A percentile compares a stretch with the other conserved stretches of the same genome.
Conservation (phyloP, 2,329 filamentous ascomycete species). For the Aspergillus terreus region DNA sequence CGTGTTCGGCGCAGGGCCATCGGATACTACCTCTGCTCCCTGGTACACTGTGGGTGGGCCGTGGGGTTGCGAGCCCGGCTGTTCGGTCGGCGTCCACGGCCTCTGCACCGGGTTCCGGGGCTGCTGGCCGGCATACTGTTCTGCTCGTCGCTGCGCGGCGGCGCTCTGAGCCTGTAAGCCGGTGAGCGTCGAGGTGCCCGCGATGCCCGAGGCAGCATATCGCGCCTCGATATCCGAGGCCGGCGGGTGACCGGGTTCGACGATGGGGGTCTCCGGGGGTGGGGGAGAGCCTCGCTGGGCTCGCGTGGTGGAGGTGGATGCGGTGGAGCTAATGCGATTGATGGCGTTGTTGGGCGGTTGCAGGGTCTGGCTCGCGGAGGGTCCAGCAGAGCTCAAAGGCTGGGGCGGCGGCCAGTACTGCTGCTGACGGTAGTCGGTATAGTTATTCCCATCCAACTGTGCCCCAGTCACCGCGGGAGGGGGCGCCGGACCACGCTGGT, state of each 20-base stretch:
- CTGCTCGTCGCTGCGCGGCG: slow-evolving; percentile 74
- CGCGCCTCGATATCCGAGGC: slow-evolving; percentile 83
- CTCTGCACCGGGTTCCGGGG: slow-evolving; percentile 45
- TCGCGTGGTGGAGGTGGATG: slow-evolving; percentile 87
- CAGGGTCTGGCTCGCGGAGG: slow-evolving; percentile 32
- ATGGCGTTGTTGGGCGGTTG: slow-evolving; percentile 53
- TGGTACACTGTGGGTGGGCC: slow-evolving; percentile 91
- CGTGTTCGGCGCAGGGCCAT: slow-evolving; percentile 35
- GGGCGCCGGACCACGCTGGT: slow-evolving; percentile 40
- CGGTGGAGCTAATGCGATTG: slow-evolving; percentile 70
- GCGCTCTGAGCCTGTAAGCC: slow-evolving; percentile 72
- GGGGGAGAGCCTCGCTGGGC: slow-evolving; percentile 91
- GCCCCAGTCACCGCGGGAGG: slow-evolving; percentile 24
- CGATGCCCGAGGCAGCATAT: slow-evolving; percentile 87
- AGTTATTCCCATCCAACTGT: slow-evolving; percentile 36
- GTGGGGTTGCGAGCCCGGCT: slow-evolving; percentile 79
- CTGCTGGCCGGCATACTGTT: slow-evolving; percentile 65
- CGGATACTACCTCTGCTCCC: slow-evolving; percentile 65
- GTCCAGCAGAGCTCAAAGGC: slow-evolving; percentile 14
- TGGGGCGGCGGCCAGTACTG: slow-evolving; percentile 61
- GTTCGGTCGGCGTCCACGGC: slow-evolving; percentile 94
- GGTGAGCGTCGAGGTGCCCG: slow-evolving; percentile 76
- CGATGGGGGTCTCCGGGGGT: slow-evolving; percentile 85
- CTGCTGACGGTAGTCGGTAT: slow-evolving; percentile 56
- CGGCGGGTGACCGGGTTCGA: slow-evolving; percentile 66